These are phyloP conservation scores for Vicia faba DNA, from an alignment of 306 rosid species.

Conservation along the genomic window DNA sequence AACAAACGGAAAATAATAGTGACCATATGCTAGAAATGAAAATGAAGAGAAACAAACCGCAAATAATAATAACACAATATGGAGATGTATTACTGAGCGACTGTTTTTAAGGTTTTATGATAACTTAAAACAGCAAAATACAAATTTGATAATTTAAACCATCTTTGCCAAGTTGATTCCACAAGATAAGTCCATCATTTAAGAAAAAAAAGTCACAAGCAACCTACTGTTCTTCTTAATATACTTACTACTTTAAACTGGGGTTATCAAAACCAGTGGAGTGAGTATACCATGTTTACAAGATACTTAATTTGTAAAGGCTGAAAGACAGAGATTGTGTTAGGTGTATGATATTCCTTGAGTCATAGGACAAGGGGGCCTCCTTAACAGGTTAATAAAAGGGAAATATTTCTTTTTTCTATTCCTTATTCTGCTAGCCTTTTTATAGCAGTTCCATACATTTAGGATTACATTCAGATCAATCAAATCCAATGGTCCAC, in stretches of 20 bases:
- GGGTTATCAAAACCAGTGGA: conserved; percentile 10
- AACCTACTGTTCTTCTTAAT: background rate
- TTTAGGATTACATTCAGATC: too few relatives aligned
- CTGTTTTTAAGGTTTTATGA: too few relatives aligned
- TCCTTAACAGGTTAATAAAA: background rate
- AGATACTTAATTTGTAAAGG: too few relatives aligned
- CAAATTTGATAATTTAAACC: background rate
- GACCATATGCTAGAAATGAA: conserved; percentile 28
- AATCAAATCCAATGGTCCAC: too few relatives aligned
- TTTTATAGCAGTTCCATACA: too few relatives aligned
- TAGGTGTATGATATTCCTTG: too few relatives aligned
- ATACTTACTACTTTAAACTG: background rate
- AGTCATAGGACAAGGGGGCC: too few relatives aligned
- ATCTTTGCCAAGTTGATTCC: background rate
- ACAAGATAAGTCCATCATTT: background rate
- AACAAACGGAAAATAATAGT: conserved; percentile 17
- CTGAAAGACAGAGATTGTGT: background rate
- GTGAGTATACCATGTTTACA: background rate
- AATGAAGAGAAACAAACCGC: too few relatives aligned
- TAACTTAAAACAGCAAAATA: background rate
- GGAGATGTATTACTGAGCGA: too few relatives aligned
- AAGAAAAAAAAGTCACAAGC: background rate
- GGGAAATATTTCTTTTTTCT: too few relatives aligned
- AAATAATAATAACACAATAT: too few relatives aligned
- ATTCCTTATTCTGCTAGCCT: too few relatives aligned